phyloP scores from a whole-genome alignment of 345 rosid genomes.

The Rhizophora mangle region DNA sequence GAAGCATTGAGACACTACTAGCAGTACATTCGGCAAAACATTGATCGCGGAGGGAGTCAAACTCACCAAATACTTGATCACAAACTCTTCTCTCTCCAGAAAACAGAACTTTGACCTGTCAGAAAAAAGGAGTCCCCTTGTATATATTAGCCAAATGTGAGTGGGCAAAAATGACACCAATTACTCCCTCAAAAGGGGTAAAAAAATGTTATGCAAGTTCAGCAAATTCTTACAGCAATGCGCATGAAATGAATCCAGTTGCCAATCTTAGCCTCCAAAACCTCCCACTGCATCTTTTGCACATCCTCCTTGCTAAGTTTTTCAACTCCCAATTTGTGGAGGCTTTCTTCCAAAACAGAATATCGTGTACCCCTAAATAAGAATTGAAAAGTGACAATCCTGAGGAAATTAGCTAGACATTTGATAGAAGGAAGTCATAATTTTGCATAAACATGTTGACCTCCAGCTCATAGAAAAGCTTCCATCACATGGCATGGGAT shows the following conservation, averaged over 20 bases:
- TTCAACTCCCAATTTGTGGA: constrained; percentile 88
- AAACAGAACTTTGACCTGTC: constrained; percentile 90
- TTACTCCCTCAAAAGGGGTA: neutral
- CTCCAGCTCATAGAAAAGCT: neutral
- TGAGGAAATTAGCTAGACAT: neutral
- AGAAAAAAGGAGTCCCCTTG: neutral
- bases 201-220: neutral
- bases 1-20: constrained; percentile 80
- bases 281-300: constrained; percentile 98
- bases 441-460: neutral
- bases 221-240: constrained; percentile 69
- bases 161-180: no score
- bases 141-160: neutral
- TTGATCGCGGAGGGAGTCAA: constrained; percentile 83
- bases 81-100: constrained; percentile 91
- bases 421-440: neutral
- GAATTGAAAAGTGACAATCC: constrained; percentile 12
- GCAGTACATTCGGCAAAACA: constrained; percentile 85
- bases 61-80: constrained; percentile 86
- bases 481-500: no score
- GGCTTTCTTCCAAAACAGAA: constrained; percentile 76
- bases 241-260: constrained; percentile 99
- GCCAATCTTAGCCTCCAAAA: constrained; percentile 94
- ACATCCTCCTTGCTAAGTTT: constrained; percentile 96
- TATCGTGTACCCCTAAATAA: constrained; percentile 77